These are phyloP conservation scores for Aspergillus neoniger DNA, from an alignment of 2,329 filamentous ascomycete genomes.

Conservation along the genomic window DNA sequence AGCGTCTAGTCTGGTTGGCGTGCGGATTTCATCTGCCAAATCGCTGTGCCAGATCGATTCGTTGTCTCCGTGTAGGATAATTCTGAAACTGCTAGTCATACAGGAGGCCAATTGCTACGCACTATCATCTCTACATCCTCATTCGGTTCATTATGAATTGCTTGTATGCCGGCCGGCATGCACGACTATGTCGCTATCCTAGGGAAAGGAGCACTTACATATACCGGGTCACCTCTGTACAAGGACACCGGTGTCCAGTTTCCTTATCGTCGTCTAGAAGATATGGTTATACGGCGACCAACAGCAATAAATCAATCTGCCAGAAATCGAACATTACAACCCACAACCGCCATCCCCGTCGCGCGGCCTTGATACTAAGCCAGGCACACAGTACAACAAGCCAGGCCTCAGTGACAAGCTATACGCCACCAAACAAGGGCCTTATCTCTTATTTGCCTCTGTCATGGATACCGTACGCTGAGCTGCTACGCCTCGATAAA, in stretches of 20 bases:
- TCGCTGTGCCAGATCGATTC: not conserved
- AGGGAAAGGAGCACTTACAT: not conserved
- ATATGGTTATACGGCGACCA: not conserved
- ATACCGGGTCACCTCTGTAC: not conserved
- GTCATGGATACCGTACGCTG: slow-evolving; percentile 57
- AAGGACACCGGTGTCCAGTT: not conserved
- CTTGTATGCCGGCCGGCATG: not conserved
- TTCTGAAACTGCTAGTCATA: not conserved
- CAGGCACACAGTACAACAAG: slow-evolving; percentile 1
- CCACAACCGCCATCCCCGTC: not conserved
- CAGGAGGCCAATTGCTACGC: not conserved
- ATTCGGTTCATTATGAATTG: not conserved
- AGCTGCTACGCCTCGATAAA: slow-evolving; percentile 56
- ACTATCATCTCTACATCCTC: not conserved
- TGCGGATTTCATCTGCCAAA: not conserved
- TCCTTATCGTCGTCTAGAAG: not conserved
- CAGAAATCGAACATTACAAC: not conserved
- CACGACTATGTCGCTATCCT: not conserved
- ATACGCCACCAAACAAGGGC: slow-evolving; percentile 50
- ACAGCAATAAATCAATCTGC: not conserved
- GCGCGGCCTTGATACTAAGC: not conserved
- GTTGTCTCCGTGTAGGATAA: not conserved
- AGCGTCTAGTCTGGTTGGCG: not conserved
- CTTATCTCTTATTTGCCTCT: slow-evolving; percentile 49
- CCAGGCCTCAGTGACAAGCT: slow-evolving; percentile 32